Percentiles rank a stretch among this genome's conserved stretches.
These are phyloP conservation scores for Micractinium conductrix DNA, from an alignment of 139 green algal species.

Conservation along the genomic window DNA sequence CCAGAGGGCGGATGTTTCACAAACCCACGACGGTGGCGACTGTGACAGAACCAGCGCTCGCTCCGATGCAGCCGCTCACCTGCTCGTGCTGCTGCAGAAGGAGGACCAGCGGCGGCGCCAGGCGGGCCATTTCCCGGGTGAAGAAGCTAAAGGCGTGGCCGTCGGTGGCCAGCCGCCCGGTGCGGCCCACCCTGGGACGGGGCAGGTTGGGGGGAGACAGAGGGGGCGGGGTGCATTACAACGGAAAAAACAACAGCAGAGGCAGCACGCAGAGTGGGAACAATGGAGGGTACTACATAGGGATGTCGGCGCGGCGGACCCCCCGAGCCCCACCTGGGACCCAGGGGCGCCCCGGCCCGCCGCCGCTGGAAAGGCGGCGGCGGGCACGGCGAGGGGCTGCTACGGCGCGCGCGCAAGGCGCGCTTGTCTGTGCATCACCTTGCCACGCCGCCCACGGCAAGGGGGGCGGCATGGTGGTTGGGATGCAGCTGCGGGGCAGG, in stretches of 20 bases:
- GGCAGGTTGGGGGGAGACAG: not conserved
- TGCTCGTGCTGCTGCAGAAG: slow-evolving; percentile 62
- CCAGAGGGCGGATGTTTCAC: too few relatives aligned
- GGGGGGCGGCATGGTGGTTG: slow-evolving; percentile 31
- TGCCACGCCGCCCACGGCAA: slow-evolving; percentile 29
- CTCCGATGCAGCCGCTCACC: slow-evolving; percentile 33
- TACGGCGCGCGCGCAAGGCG: not conserved
- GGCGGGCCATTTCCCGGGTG: slow-evolving; percentile 72
- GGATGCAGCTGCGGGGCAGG: not conserved
- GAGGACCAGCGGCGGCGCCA: slow-evolving; percentile 67
- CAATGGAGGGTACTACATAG: not conserved
- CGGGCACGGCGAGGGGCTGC: not conserved
- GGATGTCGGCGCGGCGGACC: not conserved
- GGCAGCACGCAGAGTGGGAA: not conserved
- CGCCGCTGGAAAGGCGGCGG: not conserved
- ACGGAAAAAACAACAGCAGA: not conserved
- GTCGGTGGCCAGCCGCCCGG: slow-evolving; percentile 82
- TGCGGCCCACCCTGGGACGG: slow-evolving; percentile 77
- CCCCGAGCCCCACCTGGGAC: not conserved
- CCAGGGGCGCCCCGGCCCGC: not conserved
- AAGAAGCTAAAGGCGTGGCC: slow-evolving; percentile 93
- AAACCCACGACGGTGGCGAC: too few relatives aligned
- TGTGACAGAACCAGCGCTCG: too few relatives aligned
- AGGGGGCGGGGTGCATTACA: too few relatives aligned
- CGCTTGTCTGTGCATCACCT: slow-evolving; percentile 20